phyloP scores from a whole-genome alignment of 805 yeast species.

The Pichia nakasei region DNA sequence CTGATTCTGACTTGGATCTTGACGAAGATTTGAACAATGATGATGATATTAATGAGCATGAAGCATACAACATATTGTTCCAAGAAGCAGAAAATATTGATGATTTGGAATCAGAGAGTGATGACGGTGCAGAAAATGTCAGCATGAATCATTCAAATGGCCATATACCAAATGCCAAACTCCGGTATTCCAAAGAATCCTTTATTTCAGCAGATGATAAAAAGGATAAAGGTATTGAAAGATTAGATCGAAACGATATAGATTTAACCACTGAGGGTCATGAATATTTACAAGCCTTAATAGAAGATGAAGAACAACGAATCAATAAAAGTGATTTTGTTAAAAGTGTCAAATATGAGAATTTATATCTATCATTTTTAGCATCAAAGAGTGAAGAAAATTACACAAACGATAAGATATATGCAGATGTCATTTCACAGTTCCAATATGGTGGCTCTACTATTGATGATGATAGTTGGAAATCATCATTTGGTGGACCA shows the following conservation, averaged over 20 bases:
- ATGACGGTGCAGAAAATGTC: not conserved
- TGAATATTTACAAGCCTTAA: conserved; percentile 4
- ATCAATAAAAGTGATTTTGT: conserved; percentile 1
- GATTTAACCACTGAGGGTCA: conserved; percentile 7
- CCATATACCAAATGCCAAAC: not conserved
- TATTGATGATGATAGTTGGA: not conserved
- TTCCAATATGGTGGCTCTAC: not conserved
- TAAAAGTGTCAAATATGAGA: conserved; percentile 5
- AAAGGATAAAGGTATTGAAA: not conserved
- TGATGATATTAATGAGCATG: not conserved
- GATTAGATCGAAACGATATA: not conserved
- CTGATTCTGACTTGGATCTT: not conserved
- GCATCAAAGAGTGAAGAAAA: not conserved
- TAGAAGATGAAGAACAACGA: conserved; percentile 2
- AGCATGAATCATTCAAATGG: not conserved
- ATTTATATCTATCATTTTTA: conserved; percentile 1
- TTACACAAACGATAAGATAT: not conserved
- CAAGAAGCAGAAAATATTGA: conserved; percentile 4
- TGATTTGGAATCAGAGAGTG: conserved; percentile 6
- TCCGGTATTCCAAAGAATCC: conserved; percentile 1
- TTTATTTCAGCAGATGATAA: conserved; percentile 1
- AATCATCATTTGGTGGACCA: conserved; percentile 5
- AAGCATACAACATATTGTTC: not conserved
- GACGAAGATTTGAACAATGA: not conserved
- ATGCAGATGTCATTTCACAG: not conserved